These are phyloP conservation scores for Tetragonia tetragonoides DNA, from an alignment of 148 eudicot species.

Conservation along the genomic window DNA sequence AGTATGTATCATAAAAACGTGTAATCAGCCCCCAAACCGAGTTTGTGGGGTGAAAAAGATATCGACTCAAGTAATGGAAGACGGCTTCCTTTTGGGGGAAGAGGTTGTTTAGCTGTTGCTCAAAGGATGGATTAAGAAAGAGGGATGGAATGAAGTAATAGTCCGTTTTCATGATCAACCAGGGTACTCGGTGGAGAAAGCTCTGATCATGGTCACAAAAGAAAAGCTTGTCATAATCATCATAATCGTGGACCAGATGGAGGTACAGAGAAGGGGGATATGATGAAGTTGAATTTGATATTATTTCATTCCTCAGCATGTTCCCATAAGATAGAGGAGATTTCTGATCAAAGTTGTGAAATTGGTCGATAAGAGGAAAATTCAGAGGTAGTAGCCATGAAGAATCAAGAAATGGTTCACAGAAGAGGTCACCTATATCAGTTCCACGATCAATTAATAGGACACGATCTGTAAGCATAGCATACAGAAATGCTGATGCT, in stretches of 20 bases:
- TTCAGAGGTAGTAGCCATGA: conserved; percentile 63
- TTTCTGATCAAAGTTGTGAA: conserved; percentile 7
- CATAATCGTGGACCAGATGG: conserved; percentile 49
- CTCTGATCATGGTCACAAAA: conserved; percentile 63
- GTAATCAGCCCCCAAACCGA: conserved; percentile 62
- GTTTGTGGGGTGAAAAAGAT: conserved; percentile 77
- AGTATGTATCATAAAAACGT: conserved; percentile 55
- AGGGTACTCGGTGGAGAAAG: conserved; percentile 38
- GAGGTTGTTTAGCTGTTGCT: conserved; percentile 41
- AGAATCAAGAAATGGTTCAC: conserved; percentile 62
- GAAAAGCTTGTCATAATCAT: conserved; percentile 51
- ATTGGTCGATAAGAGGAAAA: conserved; percentile 48
- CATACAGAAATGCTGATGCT: conserved; percentile 69
- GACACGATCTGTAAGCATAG: conserved; percentile 65
- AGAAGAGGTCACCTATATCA: conserved; percentile 54
- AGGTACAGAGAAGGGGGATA: conserved; percentile 42
- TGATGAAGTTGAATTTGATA: conserved; percentile 12
- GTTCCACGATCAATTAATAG: conserved; percentile 55
- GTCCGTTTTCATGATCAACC: conserved; percentile 56
- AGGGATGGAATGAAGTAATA: conserved; percentile 68
- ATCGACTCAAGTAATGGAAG: conserved; percentile 62
- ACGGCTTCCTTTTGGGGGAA: conserved; percentile 60
- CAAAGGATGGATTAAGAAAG: conserved; percentile 56
- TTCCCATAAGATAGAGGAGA: conserved; percentile 42
- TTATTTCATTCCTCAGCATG: conserved; percentile 29